These are phyloP conservation scores for Fusarium citri DNA, from an alignment of 2,329 filamentous ascomycete genomes.

Conservation along the genomic window DNA sequence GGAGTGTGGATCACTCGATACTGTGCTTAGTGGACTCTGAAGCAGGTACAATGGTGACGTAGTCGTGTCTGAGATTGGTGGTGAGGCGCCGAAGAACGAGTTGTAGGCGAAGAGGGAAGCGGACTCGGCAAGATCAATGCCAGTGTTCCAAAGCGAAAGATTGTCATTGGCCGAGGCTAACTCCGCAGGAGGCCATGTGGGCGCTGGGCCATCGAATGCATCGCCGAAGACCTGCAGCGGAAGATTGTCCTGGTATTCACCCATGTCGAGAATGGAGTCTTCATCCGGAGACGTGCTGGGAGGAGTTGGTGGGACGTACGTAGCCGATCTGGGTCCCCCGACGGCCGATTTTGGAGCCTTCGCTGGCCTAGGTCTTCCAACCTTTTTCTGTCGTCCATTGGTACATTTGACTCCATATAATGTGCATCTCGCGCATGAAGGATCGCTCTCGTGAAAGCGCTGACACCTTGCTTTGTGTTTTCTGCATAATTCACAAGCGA, in stretches of 20 bases:
- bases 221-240: too few relatives aligned
- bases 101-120: neutral
- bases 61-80: neutral
- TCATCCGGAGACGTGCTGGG: neutral
- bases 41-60: neutral
- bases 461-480: neutral
- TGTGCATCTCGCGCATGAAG: neutral
- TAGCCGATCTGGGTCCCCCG: neutral
- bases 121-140: neutral
- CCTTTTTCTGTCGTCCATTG: neutral
- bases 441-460: neutral
- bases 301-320: neutral
- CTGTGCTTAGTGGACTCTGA: neutral
- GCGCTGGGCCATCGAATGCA: too few relatives aligned
- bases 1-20: neutral
- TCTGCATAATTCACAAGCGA: neutral
- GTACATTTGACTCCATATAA: neutral
- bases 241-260: neutral
- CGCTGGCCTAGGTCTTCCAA: neutral
- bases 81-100: neutral
- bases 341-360: neutral
- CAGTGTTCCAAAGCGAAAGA: neutral
- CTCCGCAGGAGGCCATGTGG: neutral
- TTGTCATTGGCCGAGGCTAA: too few relatives aligned
- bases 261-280: accelerated